Evolutionary conservation across 495 filamentous ascomycete genomes (phyloP), one percentile per base, ranked within the genome.

Genomic region (Penicillium subrubescens): DNA sequence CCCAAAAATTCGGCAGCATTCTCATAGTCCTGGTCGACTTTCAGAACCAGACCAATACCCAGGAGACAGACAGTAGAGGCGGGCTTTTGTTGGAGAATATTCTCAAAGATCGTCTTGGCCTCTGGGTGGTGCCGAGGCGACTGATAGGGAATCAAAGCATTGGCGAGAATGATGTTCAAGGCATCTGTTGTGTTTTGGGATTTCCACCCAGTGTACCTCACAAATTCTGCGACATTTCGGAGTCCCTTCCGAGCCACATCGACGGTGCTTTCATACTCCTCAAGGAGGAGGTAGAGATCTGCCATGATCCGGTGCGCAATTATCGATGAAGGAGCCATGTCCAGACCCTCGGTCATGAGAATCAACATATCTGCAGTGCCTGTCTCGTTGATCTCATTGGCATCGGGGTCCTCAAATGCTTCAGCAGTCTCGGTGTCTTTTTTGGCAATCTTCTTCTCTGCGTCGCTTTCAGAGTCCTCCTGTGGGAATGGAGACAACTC

Each of bases 101-200:
- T 79, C 63, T 95, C 88, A 65, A 99, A 99, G 11, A 96, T 83
- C 14, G 63, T 67, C 67, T 90, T 93, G 3, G 95, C 96, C 79
- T 98, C 94, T 27, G 86, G 81, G 69, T 98, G 95, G 65, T 98
- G 84, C 57, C 92, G 90, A 2, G 95, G 96, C 2, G 92, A 86
- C 74, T 97, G 92, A 66, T 96, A 92, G 57, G 90, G 88, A 6
- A 98, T 89, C 37, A 97, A 77, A 0, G 92, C 87, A 23, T 93
- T 96, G 3, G 86, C 94, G 11, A 98, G 84, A 50, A 83, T 88
- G 25, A 90, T 85, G 66, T 87, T 91, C 55, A 97, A 76, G 0
- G 89, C 84, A 73, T 97, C 92, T 6, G 80, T 77, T 15, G 86
- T 90, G 57, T 92, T 88, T 31, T 78, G 79, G 57, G 96, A 85